Evolutionary conservation across 1,284 basidiomycete species (phyloP).

Genomic region (Microbotryum lychnidis-dioicae): DNA sequence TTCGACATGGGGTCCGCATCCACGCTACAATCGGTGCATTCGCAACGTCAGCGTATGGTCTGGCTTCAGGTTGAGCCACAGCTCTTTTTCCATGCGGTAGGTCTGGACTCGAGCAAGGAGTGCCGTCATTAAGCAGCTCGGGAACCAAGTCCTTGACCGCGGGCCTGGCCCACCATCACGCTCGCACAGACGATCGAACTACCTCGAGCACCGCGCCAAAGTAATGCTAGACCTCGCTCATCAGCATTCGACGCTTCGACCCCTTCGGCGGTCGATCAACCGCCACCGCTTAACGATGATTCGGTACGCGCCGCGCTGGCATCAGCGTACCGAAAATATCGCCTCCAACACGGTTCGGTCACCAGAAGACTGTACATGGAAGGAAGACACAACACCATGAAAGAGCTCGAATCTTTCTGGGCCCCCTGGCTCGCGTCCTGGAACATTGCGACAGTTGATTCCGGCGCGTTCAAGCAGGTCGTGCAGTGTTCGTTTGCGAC

Average conservation of each 20-base stretch:
- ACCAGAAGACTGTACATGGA: not conserved
- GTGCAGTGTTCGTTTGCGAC: slow-evolving; percentile 2
- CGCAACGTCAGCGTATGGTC: slow-evolving; percentile 22
- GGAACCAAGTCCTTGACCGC: not conserved
- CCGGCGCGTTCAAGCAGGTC: slow-evolving; percentile 4
- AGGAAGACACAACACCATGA: not conserved
- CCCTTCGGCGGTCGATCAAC: not conserved
- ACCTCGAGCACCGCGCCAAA: slow-evolving; percentile 6
- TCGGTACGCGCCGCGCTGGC: slow-evolving; percentile 8
- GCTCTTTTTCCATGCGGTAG: slow-evolving; percentile 24
- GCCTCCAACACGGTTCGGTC: slow-evolving; percentile 6
- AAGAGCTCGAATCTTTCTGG: slow-evolving; percentile 8
- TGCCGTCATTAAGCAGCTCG: not conserved
- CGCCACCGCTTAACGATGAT: slow-evolving; percentile 12
- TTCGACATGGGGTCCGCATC: not conserved
- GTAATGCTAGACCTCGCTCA: not conserved
- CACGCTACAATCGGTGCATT: slow-evolving; percentile 14
- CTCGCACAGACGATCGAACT: slow-evolving; percentile 14
- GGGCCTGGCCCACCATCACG: not conserved
- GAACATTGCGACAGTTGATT: not conserved
- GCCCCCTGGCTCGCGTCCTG: slow-evolving; percentile 2
- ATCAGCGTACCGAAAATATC: slow-evolving; percentile 6
- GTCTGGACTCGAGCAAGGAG: not conserved
- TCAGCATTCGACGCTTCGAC: not conserved
- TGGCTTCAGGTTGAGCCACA: slow-evolving; percentile 28